Conservation (phyloP, 75 land plant genomes). For the Chamaecyparis obtusa region DNA sequence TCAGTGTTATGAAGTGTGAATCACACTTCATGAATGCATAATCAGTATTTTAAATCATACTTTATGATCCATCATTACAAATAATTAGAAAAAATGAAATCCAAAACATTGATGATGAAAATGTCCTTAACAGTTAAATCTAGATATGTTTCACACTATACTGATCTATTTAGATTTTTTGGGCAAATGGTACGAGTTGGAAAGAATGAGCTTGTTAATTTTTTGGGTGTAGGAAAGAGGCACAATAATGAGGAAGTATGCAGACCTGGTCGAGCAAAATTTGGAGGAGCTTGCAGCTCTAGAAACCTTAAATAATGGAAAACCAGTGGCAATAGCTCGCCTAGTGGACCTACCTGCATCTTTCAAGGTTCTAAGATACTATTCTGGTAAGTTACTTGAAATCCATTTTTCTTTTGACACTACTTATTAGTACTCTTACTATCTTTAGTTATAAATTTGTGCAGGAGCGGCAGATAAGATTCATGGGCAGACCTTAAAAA, state of each 20-base stretch:
- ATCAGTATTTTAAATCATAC: too few species aligned
- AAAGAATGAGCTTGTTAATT: background rate
- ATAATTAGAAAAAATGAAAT: too few species aligned
- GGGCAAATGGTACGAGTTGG: background rate
- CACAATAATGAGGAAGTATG: conserved; percentile 48
- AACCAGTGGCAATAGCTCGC: conserved; percentile 40
- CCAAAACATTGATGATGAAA: too few species aligned
- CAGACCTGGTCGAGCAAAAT: conserved; percentile 68
- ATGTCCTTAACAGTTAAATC: too few species aligned
- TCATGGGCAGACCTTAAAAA: conserved; percentile 69
- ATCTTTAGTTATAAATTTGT: background rate
- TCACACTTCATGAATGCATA: too few species aligned
- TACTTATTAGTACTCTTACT: background rate
- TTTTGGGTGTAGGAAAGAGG: conserved; percentile 52
- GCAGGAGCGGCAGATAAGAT: conserved; percentile 69
- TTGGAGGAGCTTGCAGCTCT: conserved; percentile 62
- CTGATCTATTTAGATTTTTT: too few species aligned
- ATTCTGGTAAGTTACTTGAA: conserved; percentile 42
- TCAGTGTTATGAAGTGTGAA: too few species aligned
- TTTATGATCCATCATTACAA: too few species aligned
- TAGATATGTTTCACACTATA: too few species aligned
- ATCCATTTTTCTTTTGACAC: background rate
- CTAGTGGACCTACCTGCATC: conserved; percentile 41
- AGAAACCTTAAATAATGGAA: conserved; percentile 69
- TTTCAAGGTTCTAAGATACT: conserved; percentile 36